A percentile compares a stretch with the other conserved stretches of the same genome.
phyloP scores from a whole-genome alignment of 129 eudicot genomes.

The Flaveria bidentis region DNA sequence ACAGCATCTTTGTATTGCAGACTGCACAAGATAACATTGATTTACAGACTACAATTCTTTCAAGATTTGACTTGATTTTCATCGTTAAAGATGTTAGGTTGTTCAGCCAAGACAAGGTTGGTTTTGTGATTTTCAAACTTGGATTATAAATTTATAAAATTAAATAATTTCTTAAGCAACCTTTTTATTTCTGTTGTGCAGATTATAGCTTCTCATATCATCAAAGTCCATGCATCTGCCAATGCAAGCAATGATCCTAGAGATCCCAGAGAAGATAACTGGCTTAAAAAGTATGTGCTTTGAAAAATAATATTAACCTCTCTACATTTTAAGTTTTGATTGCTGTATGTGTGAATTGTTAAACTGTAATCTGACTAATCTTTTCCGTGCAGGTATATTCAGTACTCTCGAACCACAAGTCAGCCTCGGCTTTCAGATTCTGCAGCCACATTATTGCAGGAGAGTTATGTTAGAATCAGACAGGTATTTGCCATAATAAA shows the following conservation, averaged over 20 bases:
- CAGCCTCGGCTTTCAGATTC: conserved; percentile 87
- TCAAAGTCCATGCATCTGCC: conserved; percentile 88
- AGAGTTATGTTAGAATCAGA: conserved; percentile 82
- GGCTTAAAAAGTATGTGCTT: conserved; percentile 75
- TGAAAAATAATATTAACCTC: neutral
- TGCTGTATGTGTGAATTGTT: conserved; percentile 10
- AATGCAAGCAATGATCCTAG: conserved; percentile 55
- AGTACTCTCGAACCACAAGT: conserved; percentile 74
- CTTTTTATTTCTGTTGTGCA: conserved; percentile 37
- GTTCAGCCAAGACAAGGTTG: conserved; percentile 88
- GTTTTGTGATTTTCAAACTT: neutral
- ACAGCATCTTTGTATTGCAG: conserved; percentile 43
- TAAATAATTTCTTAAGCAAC: conserved; percentile 7
- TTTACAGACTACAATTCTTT: conserved; percentile 96
- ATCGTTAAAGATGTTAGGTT: conserved; percentile 88
- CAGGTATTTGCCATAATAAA: conserved; percentile 56
- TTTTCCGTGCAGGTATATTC: conserved; percentile 71
- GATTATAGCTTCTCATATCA: conserved; percentile 88
- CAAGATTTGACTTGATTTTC: conserved; percentile 91
- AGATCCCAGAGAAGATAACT: conserved; percentile 72
- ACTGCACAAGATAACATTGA: conserved; percentile 99
- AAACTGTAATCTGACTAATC: neutral
- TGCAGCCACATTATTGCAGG: conserved; percentile 81
- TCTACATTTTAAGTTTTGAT: neutral
- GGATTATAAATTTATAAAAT: neutral